These are phyloP conservation scores for Porcisia hertigi DNA, from an alignment of 208 protist genomes.

Conservation along the genomic window DNA sequence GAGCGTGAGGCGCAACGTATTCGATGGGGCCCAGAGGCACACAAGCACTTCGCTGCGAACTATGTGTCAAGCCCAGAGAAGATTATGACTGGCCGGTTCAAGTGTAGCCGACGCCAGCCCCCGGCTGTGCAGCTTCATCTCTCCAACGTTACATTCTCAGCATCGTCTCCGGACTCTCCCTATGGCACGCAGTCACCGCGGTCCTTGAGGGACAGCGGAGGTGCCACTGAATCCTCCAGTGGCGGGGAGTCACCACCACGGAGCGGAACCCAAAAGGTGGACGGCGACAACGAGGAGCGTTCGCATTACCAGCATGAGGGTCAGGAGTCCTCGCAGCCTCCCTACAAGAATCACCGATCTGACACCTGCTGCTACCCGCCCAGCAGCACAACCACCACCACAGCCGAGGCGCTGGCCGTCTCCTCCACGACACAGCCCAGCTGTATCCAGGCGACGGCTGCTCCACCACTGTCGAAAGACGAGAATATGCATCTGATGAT, in stretches of 20 bases:
- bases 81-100: conserved; percentile 39
- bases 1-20: conserved; percentile 30
- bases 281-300: neutral
- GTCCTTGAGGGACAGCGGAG: neutral
- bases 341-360: conserved; percentile 2
- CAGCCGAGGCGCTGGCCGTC: neutral
- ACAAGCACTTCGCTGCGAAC: conserved; percentile 75
- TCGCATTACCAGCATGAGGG: neutral
- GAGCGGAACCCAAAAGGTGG: neutral
- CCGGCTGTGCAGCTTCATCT: conserved; percentile 6
- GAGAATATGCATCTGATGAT: neutral
- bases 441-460: neutral
- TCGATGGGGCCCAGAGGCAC: conserved; percentile 68
- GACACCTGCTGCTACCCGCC: neutral
- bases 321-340: neutral
- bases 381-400: neutral
- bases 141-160: neutral
- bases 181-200: neutral
- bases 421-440: neutral
- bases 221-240: neutral
- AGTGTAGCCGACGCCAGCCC: conserved; percentile 5
- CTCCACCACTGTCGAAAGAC: neutral
- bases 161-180: neutral
- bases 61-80: conserved; percentile 77
- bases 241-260: neutral